Evolutionary conservation across 179 eudicot species (phyloP).

Genomic region (Carnegiea gigantea): DNA sequence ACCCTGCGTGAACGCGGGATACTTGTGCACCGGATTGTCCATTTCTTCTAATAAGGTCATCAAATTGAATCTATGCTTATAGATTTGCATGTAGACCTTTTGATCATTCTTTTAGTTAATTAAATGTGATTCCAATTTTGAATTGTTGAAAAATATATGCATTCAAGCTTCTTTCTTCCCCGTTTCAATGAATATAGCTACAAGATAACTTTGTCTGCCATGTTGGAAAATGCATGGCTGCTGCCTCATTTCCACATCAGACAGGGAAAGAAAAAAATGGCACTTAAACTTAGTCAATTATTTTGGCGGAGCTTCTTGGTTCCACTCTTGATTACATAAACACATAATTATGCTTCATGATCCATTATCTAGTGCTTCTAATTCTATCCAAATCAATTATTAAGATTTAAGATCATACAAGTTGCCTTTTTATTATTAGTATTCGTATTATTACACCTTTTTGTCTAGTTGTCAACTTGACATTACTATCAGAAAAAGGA

Average conservation of each 20-base stretch:
- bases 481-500: too few relatives aligned
- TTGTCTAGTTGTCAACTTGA: background rate
- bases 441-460: background rate
- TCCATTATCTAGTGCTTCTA: background rate
- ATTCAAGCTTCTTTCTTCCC: too few relatives aligned
- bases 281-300: background rate
- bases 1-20: too few relatives aligned
- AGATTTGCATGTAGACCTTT: background rate
- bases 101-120: background rate
- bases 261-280: background rate
- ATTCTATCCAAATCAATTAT: background rate
- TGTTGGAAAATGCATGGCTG: background rate
- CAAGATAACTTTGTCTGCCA: background rate
- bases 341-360: background rate
- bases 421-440: background rate
- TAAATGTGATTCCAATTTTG: too few relatives aligned
- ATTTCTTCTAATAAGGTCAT: background rate
- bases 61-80: background rate
- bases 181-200: background rate
- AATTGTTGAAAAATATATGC: too few relatives aligned
- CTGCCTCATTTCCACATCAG: slow-evolving; percentile 8
- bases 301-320: background rate
- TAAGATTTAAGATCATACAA: background rate
- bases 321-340: background rate
- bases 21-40: too few relatives aligned